Percentiles rank a stretch among this genome's conserved stretches.
Evolutionary conservation across 345 rosid genomes (phyloP).

Genomic region (Eucalyptus curtisii): DNA sequence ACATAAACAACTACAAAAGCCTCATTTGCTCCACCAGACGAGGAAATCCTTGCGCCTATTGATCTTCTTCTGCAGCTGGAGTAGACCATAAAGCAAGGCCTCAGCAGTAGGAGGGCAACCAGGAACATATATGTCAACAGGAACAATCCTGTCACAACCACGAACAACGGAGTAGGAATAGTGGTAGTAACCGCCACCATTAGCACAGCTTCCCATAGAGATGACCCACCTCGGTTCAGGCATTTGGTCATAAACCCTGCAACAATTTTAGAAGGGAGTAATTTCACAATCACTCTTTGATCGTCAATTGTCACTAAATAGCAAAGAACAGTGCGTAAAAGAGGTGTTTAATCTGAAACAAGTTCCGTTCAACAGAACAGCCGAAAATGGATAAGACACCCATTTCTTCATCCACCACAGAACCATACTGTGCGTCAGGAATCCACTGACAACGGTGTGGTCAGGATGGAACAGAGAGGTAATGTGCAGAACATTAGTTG

Average conservation of each 20-base stretch:
- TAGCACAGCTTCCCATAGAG: slow-evolving; percentile 99
- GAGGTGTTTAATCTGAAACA: not conserved
- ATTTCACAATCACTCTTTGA: not conserved
- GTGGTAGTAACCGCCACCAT: slow-evolving; percentile 97
- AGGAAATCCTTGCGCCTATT: slow-evolving; percentile 96
- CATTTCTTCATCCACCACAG: not conserved
- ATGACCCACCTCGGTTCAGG: slow-evolving; percentile 99
- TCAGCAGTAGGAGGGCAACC: slow-evolving; percentile 99
- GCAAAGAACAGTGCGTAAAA: not conserved
- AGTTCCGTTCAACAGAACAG: not conserved
- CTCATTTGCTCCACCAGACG: slow-evolving; percentile 87
- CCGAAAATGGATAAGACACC: not conserved
- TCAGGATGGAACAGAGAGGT: not conserved
- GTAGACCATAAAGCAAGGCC: slow-evolving; percentile 85
- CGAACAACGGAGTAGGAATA: slow-evolving; percentile 96
- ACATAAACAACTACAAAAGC: not conserved
- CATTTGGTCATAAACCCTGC: slow-evolving; percentile 99
- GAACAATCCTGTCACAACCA: slow-evolving; percentile 97
- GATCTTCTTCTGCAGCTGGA: slow-evolving; percentile 97
- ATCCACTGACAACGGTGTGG: not conserved
- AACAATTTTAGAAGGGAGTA: not conserved
- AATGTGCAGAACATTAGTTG: not conserved
- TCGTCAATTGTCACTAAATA: not conserved
- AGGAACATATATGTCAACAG: slow-evolving; percentile 90
- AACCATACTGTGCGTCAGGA: not conserved